A percentile compares a stretch with the other conserved stretches of the same genome.
These are phyloP conservation scores for Phytophthora vignae DNA, from an alignment of 352 stramenopile genomes.

Conservation along the genomic window DNA sequence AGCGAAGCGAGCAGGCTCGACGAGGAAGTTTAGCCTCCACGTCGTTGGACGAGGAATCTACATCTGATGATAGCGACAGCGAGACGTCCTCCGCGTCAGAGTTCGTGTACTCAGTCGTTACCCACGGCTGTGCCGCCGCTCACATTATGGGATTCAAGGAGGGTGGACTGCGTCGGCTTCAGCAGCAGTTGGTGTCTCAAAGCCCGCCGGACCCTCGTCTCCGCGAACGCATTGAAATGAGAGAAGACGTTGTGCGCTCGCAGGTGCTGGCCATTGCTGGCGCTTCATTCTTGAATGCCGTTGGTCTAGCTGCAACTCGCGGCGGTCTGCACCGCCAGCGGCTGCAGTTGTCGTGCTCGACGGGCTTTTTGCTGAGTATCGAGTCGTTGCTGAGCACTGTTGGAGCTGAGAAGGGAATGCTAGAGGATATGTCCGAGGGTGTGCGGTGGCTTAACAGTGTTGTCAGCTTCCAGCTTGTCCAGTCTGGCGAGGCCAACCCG, in stretches of 20 bases:
- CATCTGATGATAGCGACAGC: constrained; percentile 45
- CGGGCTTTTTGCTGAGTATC: constrained; percentile 92
- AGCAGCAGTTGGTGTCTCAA: constrained; percentile 53
- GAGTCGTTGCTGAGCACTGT: constrained; percentile 95
- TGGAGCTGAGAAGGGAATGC: constrained; percentile 96
- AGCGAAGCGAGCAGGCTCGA: constrained; percentile 30
- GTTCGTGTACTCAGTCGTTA: constrained; percentile 77
- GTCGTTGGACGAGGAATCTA: constrained; percentile 40
- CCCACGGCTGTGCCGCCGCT: constrained; percentile 81
- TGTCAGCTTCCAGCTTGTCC: constrained; percentile 83
- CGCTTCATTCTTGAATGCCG: constrained; percentile 75
- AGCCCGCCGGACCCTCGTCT: constrained; percentile 57
- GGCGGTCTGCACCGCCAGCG: constrained; percentile 64
- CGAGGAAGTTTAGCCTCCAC: constrained; percentile 38
- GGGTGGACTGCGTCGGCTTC: constrained; percentile 71
- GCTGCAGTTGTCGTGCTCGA: constrained; percentile 71
- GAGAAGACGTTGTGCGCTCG: constrained; percentile 81
- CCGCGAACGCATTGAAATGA: constrained; percentile 75
- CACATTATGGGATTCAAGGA: constrained; percentile 89
- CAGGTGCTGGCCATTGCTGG: constrained; percentile 79
- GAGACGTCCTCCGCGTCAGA: constrained; percentile 50
- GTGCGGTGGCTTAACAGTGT: constrained; percentile 83
- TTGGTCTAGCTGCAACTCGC: constrained; percentile 70
- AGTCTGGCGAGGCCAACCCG: constrained; percentile 57
- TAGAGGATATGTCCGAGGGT: constrained; percentile 92